Evolutionary conservation across 768 basidiomycete genomes (phyloP).

Genomic region (Phylloporus sp.): DNA sequence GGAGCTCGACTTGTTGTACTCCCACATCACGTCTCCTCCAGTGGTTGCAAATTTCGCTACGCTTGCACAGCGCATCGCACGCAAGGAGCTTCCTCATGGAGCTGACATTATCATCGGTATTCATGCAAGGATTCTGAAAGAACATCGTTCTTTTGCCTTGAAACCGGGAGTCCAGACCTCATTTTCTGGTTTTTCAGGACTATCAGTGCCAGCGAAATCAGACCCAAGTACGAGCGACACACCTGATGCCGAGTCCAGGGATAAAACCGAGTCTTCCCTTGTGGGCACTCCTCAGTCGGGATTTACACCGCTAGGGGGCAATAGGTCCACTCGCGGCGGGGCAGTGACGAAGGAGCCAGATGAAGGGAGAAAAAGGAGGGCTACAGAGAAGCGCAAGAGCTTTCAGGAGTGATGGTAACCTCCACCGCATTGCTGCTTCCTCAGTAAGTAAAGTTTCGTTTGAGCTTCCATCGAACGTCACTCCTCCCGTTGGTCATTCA

Average conservation of each 20-base stretch:
- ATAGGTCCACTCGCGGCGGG: no score
- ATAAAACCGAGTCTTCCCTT: background rate
- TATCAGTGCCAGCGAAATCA: no score
- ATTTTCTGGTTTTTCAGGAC: no score
- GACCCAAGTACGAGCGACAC: background rate
- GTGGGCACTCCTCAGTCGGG: no score
- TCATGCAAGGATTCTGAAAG: constrained; percentile 13
- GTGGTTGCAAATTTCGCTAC: constrained; percentile 12
- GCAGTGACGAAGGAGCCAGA: no score
- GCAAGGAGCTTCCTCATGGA: constrained; percentile 19
- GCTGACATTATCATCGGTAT: constrained; percentile 18
- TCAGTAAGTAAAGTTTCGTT: no score
- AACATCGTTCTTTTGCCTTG: background rate
- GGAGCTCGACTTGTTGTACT: constrained; percentile 18
- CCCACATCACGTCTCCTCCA: constrained; percentile 14
- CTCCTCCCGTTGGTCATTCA: no score
- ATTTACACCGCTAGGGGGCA: no score
- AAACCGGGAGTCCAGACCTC: background rate
- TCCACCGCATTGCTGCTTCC: no score
- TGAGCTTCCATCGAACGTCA: no score
- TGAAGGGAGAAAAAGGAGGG: no score
- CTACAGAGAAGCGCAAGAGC: background rate
- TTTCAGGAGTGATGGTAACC: background rate
- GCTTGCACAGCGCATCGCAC: constrained; percentile 13
- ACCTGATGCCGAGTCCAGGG: background rate